Base-by-base conservation (phyloP, 2,329 filamentous ascomycete genomes). In the Fusarium scirpi region DNA sequence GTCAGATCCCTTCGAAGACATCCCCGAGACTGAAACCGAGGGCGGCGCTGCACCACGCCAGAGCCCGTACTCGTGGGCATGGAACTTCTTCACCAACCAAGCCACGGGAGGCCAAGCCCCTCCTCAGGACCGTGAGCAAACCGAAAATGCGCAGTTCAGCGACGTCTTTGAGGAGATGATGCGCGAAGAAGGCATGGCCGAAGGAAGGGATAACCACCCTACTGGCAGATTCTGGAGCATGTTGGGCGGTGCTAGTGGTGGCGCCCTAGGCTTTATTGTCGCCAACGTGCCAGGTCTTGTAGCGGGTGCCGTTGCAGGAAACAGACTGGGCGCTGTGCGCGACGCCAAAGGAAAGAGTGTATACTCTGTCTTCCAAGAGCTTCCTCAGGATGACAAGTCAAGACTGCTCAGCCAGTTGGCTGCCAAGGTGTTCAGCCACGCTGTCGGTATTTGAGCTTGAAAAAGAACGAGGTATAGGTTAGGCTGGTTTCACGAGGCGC, bases 341-440 rank as follows among this genome's bases (percentile, higher is more conserved):
- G 96, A 99, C 82, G 90, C 92, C 32, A 94, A 90, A 81, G 94
- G 94, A 24, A 98, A 98, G 90, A 97, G 93, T 77, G 96, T 99
- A 8, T 98, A 97, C 80, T 86, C 90, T 29, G 96, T 98, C 18
- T 98, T 95, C 79, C 90, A 88, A 85, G 92, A 97, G 74, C 84
- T 99, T 76, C 94, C 94, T 53, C 92, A 94, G 80, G 86, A 86
- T 53, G 94, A 97, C 76, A 92, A 93, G 77, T 90, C 94, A 58
- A 90, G 90, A 79, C 81, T 99, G 75, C 84, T 98, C 66, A 92
- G 90, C 77, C 92, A 97, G 80, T 81, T 98, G 77, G 95, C 95
- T 2, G 90, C 90, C 30, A 95, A 93, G 80, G 91, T 98, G 2
- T 94, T 98, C 78, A 92, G 91, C 69, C 91, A 94, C 79, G 91